Evolutionary conservation across 2,329 filamentous ascomycete genomes (phyloP).

Genomic region (Aspergillus chevalieri): DNA sequence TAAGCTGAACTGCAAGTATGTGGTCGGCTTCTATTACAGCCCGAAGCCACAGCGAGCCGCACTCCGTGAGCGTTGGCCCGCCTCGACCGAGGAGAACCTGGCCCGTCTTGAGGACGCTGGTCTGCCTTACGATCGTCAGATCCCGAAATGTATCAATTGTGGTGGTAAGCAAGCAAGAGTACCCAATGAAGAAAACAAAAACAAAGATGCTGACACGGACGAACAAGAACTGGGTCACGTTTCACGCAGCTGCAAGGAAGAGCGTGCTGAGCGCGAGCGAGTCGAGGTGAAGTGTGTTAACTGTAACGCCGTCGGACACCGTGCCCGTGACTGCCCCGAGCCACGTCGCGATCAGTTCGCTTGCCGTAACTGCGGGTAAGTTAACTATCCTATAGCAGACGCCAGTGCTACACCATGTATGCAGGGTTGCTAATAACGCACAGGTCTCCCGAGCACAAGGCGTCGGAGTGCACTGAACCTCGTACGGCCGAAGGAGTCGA

Average conservation of each 20-base stretch:
- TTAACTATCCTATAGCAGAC: background rate
- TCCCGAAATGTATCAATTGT: conserved; percentile 49
- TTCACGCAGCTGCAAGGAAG: conserved; percentile 43
- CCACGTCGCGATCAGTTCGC: conserved; percentile 32
- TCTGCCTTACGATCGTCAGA: conserved; percentile 43
- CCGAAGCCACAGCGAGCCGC: conserved; percentile 42
- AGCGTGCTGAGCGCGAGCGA: conserved; percentile 35
- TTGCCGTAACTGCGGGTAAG: conserved; percentile 51
- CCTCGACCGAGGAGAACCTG: conserved; percentile 45
- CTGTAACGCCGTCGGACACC: conserved; percentile 43
- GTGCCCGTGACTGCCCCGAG: conserved; percentile 43
- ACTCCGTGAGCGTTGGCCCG: conserved; percentile 46
- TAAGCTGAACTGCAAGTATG: conserved; percentile 46
- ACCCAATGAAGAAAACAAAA: background rate
- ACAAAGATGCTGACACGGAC: background rate
- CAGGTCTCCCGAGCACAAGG: conserved; percentile 41
- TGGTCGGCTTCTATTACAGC: conserved; percentile 45
- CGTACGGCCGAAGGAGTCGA: conserved; percentile 40
- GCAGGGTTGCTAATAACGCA: background rate
- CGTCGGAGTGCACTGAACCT: conserved; percentile 44
- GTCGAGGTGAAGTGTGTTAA: conserved; percentile 47
- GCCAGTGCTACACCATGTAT: background rate
- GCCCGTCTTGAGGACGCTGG: conserved; percentile 48
- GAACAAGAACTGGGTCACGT: conserved; percentile 44
- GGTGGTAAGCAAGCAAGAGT: conserved; percentile 29